phyloP scores from a whole-genome alignment of 352 stramenopile species.

The Phytophthora hybrid region DNA sequence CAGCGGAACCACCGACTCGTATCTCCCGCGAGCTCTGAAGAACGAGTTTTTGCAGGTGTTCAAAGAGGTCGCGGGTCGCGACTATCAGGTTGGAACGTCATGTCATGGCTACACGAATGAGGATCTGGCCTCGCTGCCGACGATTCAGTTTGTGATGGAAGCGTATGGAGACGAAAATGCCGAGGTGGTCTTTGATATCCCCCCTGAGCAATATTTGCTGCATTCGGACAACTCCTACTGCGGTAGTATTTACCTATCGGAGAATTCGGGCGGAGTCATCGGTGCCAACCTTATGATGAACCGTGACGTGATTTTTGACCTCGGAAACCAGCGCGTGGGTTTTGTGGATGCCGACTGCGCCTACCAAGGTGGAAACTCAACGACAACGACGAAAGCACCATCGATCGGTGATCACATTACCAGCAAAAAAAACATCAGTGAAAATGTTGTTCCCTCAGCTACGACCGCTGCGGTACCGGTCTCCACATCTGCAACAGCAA shows the following conservation, averaged over 20 bases:
- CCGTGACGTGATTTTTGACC: constrained; percentile 86
- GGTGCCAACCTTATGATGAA: constrained; percentile 87
- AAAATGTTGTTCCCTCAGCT: background rate
- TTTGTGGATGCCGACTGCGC: constrained; percentile 80
- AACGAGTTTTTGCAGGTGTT: constrained; percentile 67
- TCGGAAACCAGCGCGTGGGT: constrained; percentile 71
- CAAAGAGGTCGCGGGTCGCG: constrained; percentile 52
- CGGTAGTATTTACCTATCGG: constrained; percentile 71
- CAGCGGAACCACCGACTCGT: constrained; percentile 88
- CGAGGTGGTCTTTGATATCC: constrained; percentile 66
- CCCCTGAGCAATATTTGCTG: constrained; percentile 74
- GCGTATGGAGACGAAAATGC: constrained; percentile 61
- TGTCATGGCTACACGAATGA: constrained; percentile 67
- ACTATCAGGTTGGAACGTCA: constrained; percentile 52
- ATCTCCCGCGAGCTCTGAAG: constrained; percentile 65
- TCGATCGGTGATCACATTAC: constrained; percentile 14
- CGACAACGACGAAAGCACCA: constrained; percentile 13
- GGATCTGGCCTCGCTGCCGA: constrained; percentile 62
- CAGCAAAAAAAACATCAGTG: constrained; percentile 19
- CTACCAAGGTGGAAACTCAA: constrained; percentile 26
- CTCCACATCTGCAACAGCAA: constrained; percentile 8
- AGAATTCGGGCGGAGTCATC: constrained; percentile 79
- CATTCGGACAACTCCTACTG: constrained; percentile 64
- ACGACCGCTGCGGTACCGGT: constrained; percentile 11
- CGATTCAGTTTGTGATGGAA: constrained; percentile 77